Evolutionary conservation across 345 rosid genomes (phyloP).

Genomic region (Eucalyptus pauciflora): DNA sequence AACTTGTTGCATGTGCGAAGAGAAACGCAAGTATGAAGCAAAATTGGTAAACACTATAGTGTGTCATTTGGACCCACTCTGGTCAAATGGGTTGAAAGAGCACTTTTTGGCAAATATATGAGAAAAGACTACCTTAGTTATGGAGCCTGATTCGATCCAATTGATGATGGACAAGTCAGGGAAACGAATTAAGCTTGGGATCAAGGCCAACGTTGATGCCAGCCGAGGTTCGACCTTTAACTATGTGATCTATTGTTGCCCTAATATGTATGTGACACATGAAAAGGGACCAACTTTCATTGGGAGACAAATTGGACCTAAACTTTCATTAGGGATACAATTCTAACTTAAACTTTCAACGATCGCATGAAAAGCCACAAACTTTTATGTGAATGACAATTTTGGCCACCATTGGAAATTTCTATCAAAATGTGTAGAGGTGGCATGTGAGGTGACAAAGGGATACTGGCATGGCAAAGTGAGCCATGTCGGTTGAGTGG

Average conservation of each 20-base stretch:
- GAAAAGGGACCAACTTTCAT: background rate
- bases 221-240: background rate
- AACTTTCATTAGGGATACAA: background rate
- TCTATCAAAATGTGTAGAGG: background rate
- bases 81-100: background rate
- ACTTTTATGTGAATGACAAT: background rate
- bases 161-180: background rate
- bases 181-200: background rate
- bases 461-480: background rate
- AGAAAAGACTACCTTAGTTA: background rate
- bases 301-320: background rate
- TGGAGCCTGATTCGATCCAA: background rate
- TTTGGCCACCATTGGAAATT: background rate
- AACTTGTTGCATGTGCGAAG: background rate
- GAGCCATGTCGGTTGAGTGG: background rate
- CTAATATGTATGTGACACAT: background rate
- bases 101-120: background rate
- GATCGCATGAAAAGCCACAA: background rate
- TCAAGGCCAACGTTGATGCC: background rate
- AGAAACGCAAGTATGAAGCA: background rate
- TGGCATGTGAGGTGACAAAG: background rate
- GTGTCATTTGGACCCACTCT: background rate
- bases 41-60: background rate
- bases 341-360: no score
- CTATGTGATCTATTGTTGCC: background rate